Evolutionary conservation across 805 yeast genomes (phyloP), one percentile per base, ranked within the genome.

Genomic region (Citeromyces nyonsensis): DNA sequence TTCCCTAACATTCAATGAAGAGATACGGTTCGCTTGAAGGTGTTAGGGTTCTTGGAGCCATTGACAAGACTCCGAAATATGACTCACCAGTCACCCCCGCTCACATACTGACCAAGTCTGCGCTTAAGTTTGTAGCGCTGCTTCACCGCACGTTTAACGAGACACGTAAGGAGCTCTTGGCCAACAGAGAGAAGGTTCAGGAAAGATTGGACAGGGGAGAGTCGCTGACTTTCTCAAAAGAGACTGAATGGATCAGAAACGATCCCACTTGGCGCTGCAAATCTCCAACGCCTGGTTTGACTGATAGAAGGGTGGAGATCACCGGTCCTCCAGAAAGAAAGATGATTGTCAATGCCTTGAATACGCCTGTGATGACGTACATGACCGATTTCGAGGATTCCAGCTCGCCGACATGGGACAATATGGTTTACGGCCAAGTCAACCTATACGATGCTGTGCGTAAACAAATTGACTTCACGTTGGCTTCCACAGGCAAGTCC

Each of bases 321-420:
- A 80, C 93, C 15, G 93, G 93, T 32, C 93, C 93, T 13, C 80
- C 86, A 34, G 79, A 78, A 49, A 68, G 88, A 41, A 77, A 80
- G 45, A 80, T 80, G 93, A 70, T 80, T 40, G 73, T 80, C 47
- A 80, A 79, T 48, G 91, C 88, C 3, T 63, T 80, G 50, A 80
- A 80, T 55, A 73, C 86, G 1, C 63, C 67, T 34, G 91, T 80
- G 29, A 78, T 78, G 39, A 79, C 91, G 22, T 80, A 80, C 51
- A 80, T 80, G 91, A 75, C 84, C 28, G 93, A 80, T 59, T 77
- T 80, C 46, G 93, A 80, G 54, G 91, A 80, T 53, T 77, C 86
- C 11, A 70, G 80, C 44, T 72, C 88, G 12, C 93, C 93, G 44
- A 79, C 93, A 18, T 80, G 91, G 91, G 55, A 57, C 39, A 80